A percentile compares a stretch with the other conserved stretches of the same genome.
Conservation (phyloP, 2,329 filamentous ascomycete genomes). For the Trichoderma sp. region DNA sequence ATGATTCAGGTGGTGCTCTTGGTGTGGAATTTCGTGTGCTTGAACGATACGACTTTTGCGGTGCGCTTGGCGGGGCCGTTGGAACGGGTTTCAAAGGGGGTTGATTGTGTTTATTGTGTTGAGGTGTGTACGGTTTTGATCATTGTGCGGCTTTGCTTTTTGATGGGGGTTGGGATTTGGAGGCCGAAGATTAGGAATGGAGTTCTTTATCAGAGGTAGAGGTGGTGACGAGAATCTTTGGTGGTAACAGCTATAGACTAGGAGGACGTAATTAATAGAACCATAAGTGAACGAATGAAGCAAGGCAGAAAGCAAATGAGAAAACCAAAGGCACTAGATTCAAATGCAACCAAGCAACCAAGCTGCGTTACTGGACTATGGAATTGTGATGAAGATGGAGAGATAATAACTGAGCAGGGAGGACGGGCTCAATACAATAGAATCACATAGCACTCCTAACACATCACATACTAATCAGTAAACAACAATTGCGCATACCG, state of each 20-base stretch:
- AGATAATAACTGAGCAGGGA: no score
- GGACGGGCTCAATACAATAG: no score
- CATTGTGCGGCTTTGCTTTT: constrained; percentile 23
- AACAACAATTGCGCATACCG: background rate
- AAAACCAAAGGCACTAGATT: no score
- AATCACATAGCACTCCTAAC: no score
- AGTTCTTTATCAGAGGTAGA: background rate
- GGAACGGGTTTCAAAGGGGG: background rate
- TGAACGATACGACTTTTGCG: constrained; percentile 24
- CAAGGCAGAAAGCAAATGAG: no score
- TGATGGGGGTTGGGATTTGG: constrained; percentile 23
- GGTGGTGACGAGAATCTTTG: background rate
- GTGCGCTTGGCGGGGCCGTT: constrained; percentile 6
- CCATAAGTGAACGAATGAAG: no score
- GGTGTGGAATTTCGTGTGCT: constrained; percentile 26
- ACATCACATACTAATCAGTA: background rate
- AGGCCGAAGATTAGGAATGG: constrained; percentile 10
- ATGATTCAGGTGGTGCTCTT: constrained; percentile 27
- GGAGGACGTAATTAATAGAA: background rate
- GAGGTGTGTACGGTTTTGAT: constrained; percentile 17
- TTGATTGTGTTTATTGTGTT: constrained; percentile 12
- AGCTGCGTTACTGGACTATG: no score
- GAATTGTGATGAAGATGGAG: no score
- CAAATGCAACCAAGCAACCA: no score
- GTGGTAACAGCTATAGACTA: background rate